A percentile compares a stretch with the other conserved stretches of the same genome.
These are phyloP conservation scores for Colletotrichum sublineola DNA, from an alignment of 2,329 filamentous ascomycete genomes.

Conservation along the genomic window DNA sequence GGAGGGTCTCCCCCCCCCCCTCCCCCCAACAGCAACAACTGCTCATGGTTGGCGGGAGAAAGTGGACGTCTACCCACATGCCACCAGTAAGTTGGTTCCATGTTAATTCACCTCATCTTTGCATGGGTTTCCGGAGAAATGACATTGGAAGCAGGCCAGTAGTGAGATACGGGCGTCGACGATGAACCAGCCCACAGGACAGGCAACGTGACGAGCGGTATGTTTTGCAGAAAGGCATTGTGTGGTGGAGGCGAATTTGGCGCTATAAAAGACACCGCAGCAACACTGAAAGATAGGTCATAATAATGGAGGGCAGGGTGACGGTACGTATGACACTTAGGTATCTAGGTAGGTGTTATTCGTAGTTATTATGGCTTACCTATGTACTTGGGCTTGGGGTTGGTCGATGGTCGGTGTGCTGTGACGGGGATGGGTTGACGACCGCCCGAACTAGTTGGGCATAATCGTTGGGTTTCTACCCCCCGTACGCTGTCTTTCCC, in stretches of 20 bases:
- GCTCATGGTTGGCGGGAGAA: slow-evolving; percentile 2
- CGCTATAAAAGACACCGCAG: slow-evolving; percentile 22
- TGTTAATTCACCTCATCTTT: background rate
- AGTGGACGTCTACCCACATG: background rate
- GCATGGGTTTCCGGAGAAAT: background rate
- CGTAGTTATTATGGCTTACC: no score
- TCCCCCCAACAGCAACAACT: background rate
- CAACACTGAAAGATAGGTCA: no score
- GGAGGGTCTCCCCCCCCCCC: background rate
- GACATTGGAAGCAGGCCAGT: background rate
- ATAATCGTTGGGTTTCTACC: no score
- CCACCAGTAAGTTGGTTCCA: background rate
- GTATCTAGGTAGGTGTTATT: no score
- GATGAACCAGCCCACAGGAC: background rate
- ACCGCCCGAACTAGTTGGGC: background rate
- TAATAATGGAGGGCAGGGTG: no score
- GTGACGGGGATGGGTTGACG: background rate
- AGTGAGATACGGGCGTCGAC: background rate
- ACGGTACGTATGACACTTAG: no score
- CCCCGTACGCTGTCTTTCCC: background rate
- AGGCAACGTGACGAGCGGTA: slow-evolving; percentile 4
- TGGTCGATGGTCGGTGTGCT: background rate
- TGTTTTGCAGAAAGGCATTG: background rate
- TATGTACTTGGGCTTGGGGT: no score
- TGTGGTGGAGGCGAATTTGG: background rate